Evolutionary conservation across 2,329 filamentous ascomycete species (phyloP).

Genomic region (Chaetothyriales sp.): DNA sequence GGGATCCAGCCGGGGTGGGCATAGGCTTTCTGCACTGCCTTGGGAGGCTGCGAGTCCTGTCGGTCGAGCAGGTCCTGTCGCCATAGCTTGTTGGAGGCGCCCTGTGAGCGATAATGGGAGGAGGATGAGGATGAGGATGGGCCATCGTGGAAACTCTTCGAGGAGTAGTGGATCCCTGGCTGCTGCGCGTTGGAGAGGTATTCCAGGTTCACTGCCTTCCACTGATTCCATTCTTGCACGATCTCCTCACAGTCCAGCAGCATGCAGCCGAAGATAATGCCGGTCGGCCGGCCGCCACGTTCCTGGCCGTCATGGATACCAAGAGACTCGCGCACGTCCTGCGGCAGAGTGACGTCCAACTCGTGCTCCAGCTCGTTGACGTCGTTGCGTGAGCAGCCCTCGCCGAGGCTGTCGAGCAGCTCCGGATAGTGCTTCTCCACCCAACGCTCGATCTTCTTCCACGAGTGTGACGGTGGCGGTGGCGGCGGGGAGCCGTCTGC

Average conservation of each 20-base stretch:
- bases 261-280: constrained; percentile 88
- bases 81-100: constrained; percentile 44
- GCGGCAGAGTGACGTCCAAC: constrained; percentile 80
- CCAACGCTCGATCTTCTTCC: constrained; percentile 89
- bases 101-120: constrained; percentile 37
- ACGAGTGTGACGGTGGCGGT: constrained; percentile 76
- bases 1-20: constrained; percentile 93
- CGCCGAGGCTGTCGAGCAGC: constrained; percentile 80
- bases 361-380: constrained; percentile 94
- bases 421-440: constrained; percentile 90
- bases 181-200: constrained; percentile 50
- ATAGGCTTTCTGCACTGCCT: constrained; percentile 80
- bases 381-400: constrained; percentile 84
- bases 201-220: constrained; percentile 83
- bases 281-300: constrained; percentile 75
- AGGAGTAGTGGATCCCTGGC: constrained; percentile 46
- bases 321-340: constrained; percentile 84
- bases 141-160: constrained; percentile 53
- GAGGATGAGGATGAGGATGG: constrained; percentile 55
- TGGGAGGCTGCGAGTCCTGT: constrained; percentile 76
- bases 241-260: constrained; percentile 96
- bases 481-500: constrained; percentile 79
- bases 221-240: constrained; percentile 93
- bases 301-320: constrained; percentile 94
- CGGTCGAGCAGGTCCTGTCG: constrained; percentile 67